Evolutionary conservation across 768 basidiomycete species (phyloP), one percentile per base, ranked within the genome.

Genomic region (Plicaturopsis crispa): DNA sequence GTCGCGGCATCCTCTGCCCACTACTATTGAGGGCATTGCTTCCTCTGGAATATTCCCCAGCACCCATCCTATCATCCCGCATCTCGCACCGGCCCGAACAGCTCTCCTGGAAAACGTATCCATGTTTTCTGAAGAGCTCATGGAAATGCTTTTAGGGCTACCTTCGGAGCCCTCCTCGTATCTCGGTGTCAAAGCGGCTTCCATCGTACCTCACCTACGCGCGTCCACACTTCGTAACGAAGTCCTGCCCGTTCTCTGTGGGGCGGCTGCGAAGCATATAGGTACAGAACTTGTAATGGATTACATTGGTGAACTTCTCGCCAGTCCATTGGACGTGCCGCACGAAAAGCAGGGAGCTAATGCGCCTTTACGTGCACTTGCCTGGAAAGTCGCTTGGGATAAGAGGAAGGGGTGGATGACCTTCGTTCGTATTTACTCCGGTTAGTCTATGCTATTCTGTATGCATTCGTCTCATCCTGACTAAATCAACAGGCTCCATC

Each of bases 321-420:
- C 89, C 1, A 83, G 80, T 39, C 89, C 89, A 5, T 36, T 78
- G 13, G 89, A 92, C 47, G 67, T 84, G 7, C 54, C 58, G 20
- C 66, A 72, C 36, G 65, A 69, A 31, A 48, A 48, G 11, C 72
- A 74, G 45, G 53, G 51, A 13, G 48, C 57, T 17, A 72, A 73
- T 38, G 53, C 69, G 0, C 75, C 78, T 1, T 51, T 84, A 17
- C 76, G 73, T 24, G 56, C 81, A 45, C 65, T 92, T 19, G 89
- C 84, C 2, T 92, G 90, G 89, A 92, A 92, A 54, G 89, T 92
- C 16, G 69, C 66, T 21, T 90, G 87, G 88, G 87, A 92, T 51
- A 78, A 78, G 41, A 74, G 63, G 40, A 72, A 71, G 48, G 89
- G 89, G 17, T 92, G 89, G 89, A 89, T 92, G 87, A 91, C 89